Evolutionary conservation across 2,329 filamentous ascomycete species (phyloP).

Genomic region (Lecanicillium sp.): DNA sequence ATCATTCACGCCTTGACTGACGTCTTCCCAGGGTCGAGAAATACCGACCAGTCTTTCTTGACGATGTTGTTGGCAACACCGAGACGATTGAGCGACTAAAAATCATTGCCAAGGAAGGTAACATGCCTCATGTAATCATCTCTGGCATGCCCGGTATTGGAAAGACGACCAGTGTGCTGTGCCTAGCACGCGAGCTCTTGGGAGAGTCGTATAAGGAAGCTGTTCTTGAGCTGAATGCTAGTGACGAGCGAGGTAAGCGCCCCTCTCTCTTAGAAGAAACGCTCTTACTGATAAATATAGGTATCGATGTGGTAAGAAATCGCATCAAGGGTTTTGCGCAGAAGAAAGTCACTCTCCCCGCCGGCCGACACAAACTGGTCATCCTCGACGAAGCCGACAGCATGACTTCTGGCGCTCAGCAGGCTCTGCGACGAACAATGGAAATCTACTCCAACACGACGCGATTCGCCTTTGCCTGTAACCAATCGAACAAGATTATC

Average conservation of each 20-base stretch:
- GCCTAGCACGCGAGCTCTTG: slow-evolving; percentile 82
- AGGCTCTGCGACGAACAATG: slow-evolving; percentile 92
- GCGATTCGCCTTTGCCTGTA: slow-evolving; percentile 95
- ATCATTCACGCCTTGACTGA: slow-evolving; percentile 13
- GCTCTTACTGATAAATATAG: slow-evolving; percentile 38
- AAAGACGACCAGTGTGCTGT: slow-evolving; percentile 93
- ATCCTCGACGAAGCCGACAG: slow-evolving; percentile 97
- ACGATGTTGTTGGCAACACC: slow-evolving; percentile 95
- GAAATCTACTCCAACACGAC: slow-evolving; percentile 97
- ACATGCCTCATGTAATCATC: slow-evolving; percentile 99
- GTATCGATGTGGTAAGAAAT: slow-evolving; percentile 91
- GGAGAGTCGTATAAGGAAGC: slow-evolving; percentile 96
- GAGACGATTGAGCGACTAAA: slow-evolving; percentile 96
- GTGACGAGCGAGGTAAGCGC: slow-evolving; percentile 76
- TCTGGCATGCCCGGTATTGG: slow-evolving; percentile 99
- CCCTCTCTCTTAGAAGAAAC: too few relatives aligned
- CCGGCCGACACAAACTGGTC: slow-evolving; percentile 88
- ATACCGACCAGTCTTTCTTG: slow-evolving; percentile 87
- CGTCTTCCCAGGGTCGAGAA: slow-evolving; percentile 76
- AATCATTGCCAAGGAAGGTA: slow-evolving; percentile 96
- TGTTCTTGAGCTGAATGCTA: slow-evolving; percentile 91
- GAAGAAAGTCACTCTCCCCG: slow-evolving; percentile 93
- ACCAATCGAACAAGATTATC: slow-evolving; percentile 98
- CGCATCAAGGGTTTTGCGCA: slow-evolving; percentile 97
- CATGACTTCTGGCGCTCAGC: slow-evolving; percentile 95